Conservation (phyloP, 306 rosid genomes). For the Carpinus fangiana region DNA sequence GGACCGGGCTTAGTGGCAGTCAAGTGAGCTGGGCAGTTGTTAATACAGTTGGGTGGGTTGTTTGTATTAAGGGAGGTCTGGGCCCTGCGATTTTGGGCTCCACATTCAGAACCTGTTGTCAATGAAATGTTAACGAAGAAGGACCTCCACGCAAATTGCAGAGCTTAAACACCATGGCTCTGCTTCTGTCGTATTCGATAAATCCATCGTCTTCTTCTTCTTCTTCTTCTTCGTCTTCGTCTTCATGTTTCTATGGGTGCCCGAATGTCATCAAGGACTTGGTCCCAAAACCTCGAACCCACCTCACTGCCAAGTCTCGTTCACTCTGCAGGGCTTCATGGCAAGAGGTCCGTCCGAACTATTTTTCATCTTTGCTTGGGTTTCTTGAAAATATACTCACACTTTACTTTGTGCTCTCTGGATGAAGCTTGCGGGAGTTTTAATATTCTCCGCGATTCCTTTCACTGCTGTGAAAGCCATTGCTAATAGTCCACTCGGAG, state of each 20-base stretch:
- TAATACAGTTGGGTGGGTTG: no score
- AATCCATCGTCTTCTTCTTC: constrained; percentile 32
- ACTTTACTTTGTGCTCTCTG: no score
- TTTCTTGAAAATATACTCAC: neutral
- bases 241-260: constrained; percentile 7
- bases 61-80: no score
- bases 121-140: neutral
- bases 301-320: constrained; percentile 9
- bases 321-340: constrained; percentile 67
- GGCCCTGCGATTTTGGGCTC: no score
- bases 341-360: constrained; percentile 70
- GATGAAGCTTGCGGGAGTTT: constrained; percentile 79
- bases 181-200: constrained; percentile 15
- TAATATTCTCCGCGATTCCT: constrained; percentile 85
- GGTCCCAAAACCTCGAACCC: constrained; percentile 22
- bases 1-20: no score
- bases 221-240: constrained; percentile 28
- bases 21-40: no score
- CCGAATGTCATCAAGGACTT: constrained; percentile 4
- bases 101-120: no score
- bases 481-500: constrained; percentile 87
- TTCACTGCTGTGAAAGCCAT: constrained; percentile 86
- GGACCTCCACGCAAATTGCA: neutral
- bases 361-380: neutral
- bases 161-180: constrained; percentile 28